Conservation (phyloP, 306 rosid species). For the Hippophae tibetana region DNA sequence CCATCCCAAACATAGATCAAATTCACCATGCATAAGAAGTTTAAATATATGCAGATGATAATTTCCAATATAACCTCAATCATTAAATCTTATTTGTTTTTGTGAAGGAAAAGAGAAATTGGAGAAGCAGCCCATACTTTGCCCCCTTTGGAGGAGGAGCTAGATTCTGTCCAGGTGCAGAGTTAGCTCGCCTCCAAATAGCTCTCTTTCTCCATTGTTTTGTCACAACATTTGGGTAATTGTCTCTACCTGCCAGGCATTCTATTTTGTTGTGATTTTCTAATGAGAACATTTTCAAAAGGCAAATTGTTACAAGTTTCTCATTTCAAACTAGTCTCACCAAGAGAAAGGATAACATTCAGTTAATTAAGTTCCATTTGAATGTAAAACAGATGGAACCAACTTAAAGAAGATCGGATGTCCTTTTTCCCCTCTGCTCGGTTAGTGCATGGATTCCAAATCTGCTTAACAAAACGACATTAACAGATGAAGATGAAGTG, state of each 20-base stretch:
- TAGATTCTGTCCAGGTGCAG: conserved; percentile 93
- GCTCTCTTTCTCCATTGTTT: conserved; percentile 77
- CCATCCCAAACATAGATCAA: neutral
- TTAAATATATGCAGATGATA: too few relatives aligned
- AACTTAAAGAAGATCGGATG: conserved; percentile 66
- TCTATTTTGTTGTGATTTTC: too few relatives aligned
- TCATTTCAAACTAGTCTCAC: neutral
- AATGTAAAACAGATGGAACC: conserved; percentile 57
- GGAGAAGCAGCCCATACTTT: conserved; percentile 71
- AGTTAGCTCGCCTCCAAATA: conserved; percentile 82
- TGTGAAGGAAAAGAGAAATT: conserved; percentile 64
- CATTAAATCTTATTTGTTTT: neutral
- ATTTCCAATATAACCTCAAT: too few relatives aligned
- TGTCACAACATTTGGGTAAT: conserved; percentile 52
- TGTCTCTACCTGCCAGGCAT: neutral
- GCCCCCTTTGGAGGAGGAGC: conserved; percentile 96
- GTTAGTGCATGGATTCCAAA: conserved; percentile 75
- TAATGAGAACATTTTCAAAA: too few relatives aligned
- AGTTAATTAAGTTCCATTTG: neutral
- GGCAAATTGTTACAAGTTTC: too few relatives aligned
- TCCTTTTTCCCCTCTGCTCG: conserved; percentile 94
- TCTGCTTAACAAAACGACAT: conserved; percentile 40
- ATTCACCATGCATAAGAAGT: too few relatives aligned
- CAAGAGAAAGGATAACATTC: neutral
- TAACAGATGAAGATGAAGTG: conserved; percentile 8